Percentiles rank a stretch among this genome's conserved stretches.
These are phyloP conservation scores for Phytopythium boreale DNA, from an alignment of 352 stramenopile species.

Conservation along the genomic window DNA sequence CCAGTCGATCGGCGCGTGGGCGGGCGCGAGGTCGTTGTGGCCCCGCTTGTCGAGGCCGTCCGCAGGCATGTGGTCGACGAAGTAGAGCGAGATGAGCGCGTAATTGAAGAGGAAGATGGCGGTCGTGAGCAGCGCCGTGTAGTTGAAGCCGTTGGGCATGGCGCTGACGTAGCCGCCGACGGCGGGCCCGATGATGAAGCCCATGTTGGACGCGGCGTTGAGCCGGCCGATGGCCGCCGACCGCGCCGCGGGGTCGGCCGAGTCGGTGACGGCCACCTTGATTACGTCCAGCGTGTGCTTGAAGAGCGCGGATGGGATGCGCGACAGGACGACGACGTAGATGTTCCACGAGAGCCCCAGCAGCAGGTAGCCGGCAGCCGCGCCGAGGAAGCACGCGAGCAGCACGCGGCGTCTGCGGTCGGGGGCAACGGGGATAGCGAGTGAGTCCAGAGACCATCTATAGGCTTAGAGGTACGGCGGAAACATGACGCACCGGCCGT, in stretches of 20 bases:
- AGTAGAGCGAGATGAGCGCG: constrained; percentile 56
- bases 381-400: constrained; percentile 58
- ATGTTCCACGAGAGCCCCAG: constrained; percentile 77
- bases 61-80: constrained; percentile 23
- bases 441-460: not conserved
- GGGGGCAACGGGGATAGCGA: too few species aligned
- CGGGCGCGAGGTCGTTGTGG: not conserved
- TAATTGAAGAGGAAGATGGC: constrained; percentile 71
- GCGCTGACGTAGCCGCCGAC: constrained; percentile 68
- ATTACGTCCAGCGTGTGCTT: constrained; percentile 84
- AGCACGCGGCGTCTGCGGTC: constrained; percentile 38
- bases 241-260: constrained; percentile 25
- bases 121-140: constrained; percentile 71
- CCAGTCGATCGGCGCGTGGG: constrained; percentile 19
- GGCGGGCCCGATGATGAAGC: constrained; percentile 74
- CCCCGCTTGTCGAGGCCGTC: not conserved
- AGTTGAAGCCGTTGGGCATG: constrained; percentile 76
- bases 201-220: constrained; percentile 66
- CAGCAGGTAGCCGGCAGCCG: constrained; percentile 59
- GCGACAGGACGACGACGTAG: constrained; percentile 73
- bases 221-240: constrained; percentile 61
- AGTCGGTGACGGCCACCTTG: constrained; percentile 68
- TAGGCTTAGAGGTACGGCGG: too few species aligned
- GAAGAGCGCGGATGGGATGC: constrained; percentile 67
- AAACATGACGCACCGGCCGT: constrained; percentile 28